phyloP scores from a whole-genome alignment of 371 early-diverging fungal species.

The Phascolomyces articulosus region DNA sequence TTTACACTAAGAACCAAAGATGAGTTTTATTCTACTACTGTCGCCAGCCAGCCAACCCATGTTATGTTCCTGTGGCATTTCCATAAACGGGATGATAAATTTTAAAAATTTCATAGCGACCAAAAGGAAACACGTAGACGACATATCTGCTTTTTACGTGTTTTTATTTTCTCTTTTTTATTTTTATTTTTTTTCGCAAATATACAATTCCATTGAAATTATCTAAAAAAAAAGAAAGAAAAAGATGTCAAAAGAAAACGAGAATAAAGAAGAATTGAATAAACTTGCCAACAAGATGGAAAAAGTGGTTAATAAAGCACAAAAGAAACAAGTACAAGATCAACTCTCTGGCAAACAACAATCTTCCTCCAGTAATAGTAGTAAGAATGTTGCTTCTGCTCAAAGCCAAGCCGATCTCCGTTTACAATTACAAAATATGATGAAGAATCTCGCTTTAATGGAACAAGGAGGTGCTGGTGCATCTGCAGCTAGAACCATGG shows the following conservation, averaged over 20 bases:
- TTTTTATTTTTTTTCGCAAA: neutral
- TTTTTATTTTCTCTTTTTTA: no score
- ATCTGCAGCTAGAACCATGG: conserved; percentile 41
- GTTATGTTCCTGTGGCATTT: no score
- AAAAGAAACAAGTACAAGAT: conserved; percentile 14
- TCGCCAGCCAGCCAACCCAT: no score
- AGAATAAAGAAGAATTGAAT: conserved; percentile 1
- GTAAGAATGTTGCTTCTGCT: neutral
- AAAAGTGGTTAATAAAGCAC: conserved; percentile 14
- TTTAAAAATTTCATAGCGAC: no score
- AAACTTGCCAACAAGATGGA: conserved; percentile 11
- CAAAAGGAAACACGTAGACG: no score
- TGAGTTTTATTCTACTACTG: no score
- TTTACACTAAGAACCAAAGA: no score
- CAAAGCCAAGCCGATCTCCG: conserved; percentile 32
- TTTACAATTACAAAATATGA: conserved; percentile 37
- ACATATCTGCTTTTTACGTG: no score
- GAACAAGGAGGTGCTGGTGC: conserved; percentile 19
- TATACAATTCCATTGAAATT: neutral
- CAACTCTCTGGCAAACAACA: conserved; percentile 8
- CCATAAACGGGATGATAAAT: no score
- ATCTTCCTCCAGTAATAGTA: neutral
- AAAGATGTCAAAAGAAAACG: conserved; percentile 15
- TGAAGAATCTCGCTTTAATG: conserved; percentile 40
- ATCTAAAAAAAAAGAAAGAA: no score